A percentile compares a stretch with the other conserved stretches of the same genome.
Conservation (phyloP, 2,329 filamentous ascomycete species). For the Periconia sp. region DNA sequence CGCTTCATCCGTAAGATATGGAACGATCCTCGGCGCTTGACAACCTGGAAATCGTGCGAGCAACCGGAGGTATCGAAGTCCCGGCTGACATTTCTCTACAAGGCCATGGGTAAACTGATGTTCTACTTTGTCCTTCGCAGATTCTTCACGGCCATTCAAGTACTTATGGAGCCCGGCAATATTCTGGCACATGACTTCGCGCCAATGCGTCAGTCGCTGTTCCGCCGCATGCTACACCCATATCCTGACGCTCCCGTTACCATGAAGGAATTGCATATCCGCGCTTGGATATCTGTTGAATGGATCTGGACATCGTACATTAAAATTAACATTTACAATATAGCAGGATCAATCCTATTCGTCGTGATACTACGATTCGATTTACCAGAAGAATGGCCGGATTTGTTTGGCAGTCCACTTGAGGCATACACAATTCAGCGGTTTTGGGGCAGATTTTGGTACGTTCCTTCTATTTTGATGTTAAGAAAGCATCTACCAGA, state of each 20-base stretch:
- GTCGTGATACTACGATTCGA: slow-evolving; percentile 3
- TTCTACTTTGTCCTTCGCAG: not conserved
- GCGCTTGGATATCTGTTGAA: not conserved
- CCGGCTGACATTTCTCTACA: not conserved
- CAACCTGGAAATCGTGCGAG: not conserved
- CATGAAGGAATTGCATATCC: not conserved
- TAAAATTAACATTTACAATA: not conserved
- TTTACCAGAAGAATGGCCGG: slow-evolving; percentile 6
- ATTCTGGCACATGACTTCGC: not conserved
- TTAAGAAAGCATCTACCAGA: not conserved
- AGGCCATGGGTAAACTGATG: not conserved
- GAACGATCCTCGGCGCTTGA: not conserved
- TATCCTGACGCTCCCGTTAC: not conserved
- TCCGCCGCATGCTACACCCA: not conserved
- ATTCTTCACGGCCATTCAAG: not conserved
- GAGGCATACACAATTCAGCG: slow-evolving; percentile 1
- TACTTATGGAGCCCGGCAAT: not conserved
- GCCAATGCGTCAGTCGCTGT: not conserved
- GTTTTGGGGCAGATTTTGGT: slow-evolving; percentile 8
- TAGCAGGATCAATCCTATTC: not conserved
- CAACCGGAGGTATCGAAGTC: not conserved
- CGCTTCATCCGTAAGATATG: not conserved
- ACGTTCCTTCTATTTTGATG: not conserved
- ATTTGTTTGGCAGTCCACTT: slow-evolving; percentile 3
- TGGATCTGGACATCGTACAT: not conserved